Percentiles rank a stretch among this genome's conserved stretches.
Conservation (phyloP, 2,329 filamentous ascomycete genomes). For the Emergomyces pasteurianus region DNA sequence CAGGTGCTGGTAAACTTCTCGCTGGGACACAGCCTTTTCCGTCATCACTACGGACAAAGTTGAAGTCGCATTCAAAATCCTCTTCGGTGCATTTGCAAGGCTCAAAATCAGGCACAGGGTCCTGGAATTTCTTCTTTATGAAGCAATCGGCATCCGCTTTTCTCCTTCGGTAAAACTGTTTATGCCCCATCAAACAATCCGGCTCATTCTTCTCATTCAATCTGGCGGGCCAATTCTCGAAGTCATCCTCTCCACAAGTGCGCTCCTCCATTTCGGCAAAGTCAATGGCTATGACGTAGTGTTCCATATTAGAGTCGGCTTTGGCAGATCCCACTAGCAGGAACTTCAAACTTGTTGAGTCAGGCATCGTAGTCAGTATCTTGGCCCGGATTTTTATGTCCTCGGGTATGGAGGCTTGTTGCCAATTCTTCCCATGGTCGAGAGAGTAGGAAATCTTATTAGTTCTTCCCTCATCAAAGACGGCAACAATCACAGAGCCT, state of each 20-base stretch:
- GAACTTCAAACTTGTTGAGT: slow-evolving; percentile 89
- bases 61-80: slow-evolving; percentile 96
- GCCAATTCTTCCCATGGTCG: slow-evolving; percentile 80
- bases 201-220: slow-evolving; percentile 67
- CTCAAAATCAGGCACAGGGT: slow-evolving; percentile 57
- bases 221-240: slow-evolving; percentile 82
- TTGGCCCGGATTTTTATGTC: slow-evolving; percentile 62
- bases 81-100: slow-evolving; percentile 67
- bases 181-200: slow-evolving; percentile 92
- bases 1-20: slow-evolving; percentile 52
- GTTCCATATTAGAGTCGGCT: slow-evolving; percentile 38
- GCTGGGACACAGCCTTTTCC: slow-evolving; percentile 56
- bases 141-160: slow-evolving; percentile 87
- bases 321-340: slow-evolving; percentile 56
- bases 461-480: slow-evolving; percentile 55
- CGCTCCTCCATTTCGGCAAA: slow-evolving; percentile 70
- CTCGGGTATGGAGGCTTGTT: slow-evolving; percentile 54
- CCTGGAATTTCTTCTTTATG: slow-evolving; percentile 66
- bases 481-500: slow-evolving; percentile 74
- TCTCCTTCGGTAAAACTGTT: slow-evolving; percentile 70
- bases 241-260: slow-evolving; percentile 63
- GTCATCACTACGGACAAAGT: slow-evolving; percentile 60
- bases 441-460: slow-evolving; percentile 62
- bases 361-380: slow-evolving; percentile 74
- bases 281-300: slow-evolving; percentile 63